phyloP scores from a whole-genome alignment of 805 yeast genomes.

The Saccharomycopsis selenospora region DNA sequence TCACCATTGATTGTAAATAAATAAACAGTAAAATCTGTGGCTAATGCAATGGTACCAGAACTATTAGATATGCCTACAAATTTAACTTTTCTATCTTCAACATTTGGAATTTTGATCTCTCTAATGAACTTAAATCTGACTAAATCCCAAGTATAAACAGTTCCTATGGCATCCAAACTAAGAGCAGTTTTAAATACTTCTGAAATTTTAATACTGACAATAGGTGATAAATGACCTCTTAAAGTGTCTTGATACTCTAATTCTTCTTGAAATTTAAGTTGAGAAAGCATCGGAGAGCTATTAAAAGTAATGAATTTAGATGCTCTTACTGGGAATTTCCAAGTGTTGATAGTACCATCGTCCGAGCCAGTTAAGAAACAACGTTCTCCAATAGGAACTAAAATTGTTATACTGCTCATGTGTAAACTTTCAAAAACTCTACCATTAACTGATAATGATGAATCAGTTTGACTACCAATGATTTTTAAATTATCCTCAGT shows the following conservation, averaged over 20 bases:
- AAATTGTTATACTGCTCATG: conserved; percentile 31
- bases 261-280: conserved; percentile 23
- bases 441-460: conserved; percentile 33
- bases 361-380: conserved; percentile 43
- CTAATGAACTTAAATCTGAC: conserved; percentile 46
- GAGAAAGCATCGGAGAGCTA: conserved; percentile 20
- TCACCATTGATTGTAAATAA: conserved; percentile 52
- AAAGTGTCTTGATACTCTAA: conserved; percentile 39
- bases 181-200: conserved; percentile 47
- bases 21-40: conserved; percentile 27
- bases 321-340: conserved; percentile 38
- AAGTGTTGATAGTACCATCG: conserved; percentile 55
- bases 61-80: conserved; percentile 44
- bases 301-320: conserved; percentile 21
- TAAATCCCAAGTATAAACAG: conserved; percentile 58
- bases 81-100: conserved; percentile 22
- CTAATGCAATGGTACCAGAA: conserved; percentile 44
- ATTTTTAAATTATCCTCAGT: conserved; percentile 22
- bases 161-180: conserved; percentile 49
- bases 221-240: conserved; percentile 49
- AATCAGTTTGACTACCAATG: conserved; percentile 9
- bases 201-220: conserved; percentile 42
- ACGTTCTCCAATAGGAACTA: conserved; percentile 36
- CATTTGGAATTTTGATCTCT: conserved; percentile 17
- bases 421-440: conserved; percentile 38